Percentiles rank a stretch among this genome's conserved stretches.
Evolutionary conservation across 176 grass and related monocot species (phyloP).

Genomic region (Pharus latifolius): DNA sequence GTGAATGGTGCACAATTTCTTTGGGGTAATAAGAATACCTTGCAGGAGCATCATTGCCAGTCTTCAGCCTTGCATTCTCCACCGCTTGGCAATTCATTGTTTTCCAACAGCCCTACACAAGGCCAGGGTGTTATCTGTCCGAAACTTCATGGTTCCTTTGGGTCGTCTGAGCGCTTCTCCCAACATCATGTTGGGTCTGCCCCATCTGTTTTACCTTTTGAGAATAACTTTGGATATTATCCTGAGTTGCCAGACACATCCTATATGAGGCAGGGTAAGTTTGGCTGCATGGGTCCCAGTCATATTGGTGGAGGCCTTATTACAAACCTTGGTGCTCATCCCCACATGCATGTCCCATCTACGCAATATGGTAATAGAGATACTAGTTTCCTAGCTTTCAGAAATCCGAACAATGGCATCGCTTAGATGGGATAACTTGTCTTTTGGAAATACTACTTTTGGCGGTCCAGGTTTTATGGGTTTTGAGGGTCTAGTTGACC

Average conservation of each 20-base stretch:
- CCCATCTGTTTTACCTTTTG: constrained; percentile 30
- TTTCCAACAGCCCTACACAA: constrained; percentile 18
- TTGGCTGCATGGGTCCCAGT: constrained; percentile 22
- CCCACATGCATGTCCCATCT: not conserved
- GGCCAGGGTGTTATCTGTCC: constrained; percentile 7
- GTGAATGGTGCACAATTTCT: constrained; percentile 22
- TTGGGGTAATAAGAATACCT: constrained; percentile 24
- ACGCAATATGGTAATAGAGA: constrained; percentile 13
- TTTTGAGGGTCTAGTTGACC: constrained; percentile 25
- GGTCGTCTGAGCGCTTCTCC: constrained; percentile 6
- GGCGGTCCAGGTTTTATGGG: not conserved
- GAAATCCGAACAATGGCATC: not conserved
- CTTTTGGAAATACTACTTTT: constrained; percentile 8
- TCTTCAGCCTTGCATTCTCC: constrained; percentile 21
- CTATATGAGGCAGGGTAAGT: constrained; percentile 23
- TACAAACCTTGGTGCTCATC: not conserved
- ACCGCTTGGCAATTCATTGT: constrained; percentile 8
- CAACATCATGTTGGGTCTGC: constrained; percentile 30
- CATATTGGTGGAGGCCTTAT: constrained; percentile 13
- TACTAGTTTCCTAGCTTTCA: constrained; percentile 5
- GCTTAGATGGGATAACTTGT: not conserved
- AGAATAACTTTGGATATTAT: constrained; percentile 29
- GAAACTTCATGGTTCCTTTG: constrained; percentile 8
- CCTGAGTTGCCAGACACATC: constrained; percentile 18
- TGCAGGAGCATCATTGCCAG: constrained; percentile 6